A percentile compares a stretch with the other conserved stretches of the same genome.
Conservation (phyloP, 345 rosid genomes). For the Conringia planisiliqua region DNA sequence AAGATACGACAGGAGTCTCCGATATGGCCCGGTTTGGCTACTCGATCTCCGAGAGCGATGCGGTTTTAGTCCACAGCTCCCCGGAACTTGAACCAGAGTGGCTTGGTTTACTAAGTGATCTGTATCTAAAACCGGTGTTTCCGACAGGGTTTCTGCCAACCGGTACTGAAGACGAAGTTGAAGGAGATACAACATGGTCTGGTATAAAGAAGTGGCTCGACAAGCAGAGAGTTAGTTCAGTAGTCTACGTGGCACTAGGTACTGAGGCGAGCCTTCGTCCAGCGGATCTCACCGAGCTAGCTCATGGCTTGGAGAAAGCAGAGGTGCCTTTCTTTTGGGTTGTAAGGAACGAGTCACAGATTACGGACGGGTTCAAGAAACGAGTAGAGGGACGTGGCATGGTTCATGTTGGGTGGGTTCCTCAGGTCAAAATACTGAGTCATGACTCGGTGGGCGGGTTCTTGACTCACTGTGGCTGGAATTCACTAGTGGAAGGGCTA, state of each 20-base stretch:
- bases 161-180: background rate
- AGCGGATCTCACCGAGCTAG: conserved; percentile 35
- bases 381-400: background rate
- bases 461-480: background rate
- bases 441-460: background rate
- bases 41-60: conserved; percentile 34
- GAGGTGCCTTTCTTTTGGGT: conserved; percentile 47
- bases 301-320: conserved; percentile 47
- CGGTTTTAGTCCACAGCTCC: conserved; percentile 39
- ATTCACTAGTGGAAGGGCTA: background rate
- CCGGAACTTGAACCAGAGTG: conserved; percentile 49
- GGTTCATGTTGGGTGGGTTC: background rate
- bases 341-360: conserved; percentile 25
- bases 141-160: conserved; percentile 50
- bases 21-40: conserved; percentile 21
- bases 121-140: conserved; percentile 37
- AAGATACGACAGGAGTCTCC: conserved; percentile 32
- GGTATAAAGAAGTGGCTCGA: conserved; percentile 41
- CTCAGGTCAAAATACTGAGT: background rate
- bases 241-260: conserved; percentile 29
- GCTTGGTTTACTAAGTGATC: conserved; percentile 35
- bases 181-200: background rate
- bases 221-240: conserved; percentile 17
- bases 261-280: conserved; percentile 35
- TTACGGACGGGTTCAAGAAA: background rate